These are phyloP conservation scores for Alternaria gaisen DNA, from an alignment of 2,329 filamentous ascomycete species.

Conservation along the genomic window DNA sequence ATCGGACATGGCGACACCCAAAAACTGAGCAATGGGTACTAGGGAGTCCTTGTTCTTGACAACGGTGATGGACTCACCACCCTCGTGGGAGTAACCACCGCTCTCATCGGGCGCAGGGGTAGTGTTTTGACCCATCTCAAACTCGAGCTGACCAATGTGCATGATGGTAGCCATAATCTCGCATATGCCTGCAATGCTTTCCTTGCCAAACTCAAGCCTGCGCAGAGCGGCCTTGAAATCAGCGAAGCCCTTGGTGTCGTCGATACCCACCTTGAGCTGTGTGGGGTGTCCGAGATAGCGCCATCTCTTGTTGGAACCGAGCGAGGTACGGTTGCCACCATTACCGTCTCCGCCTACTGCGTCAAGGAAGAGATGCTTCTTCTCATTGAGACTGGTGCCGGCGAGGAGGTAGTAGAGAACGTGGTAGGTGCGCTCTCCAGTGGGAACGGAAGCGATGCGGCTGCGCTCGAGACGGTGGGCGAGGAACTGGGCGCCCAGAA, in stretches of 20 bases:
- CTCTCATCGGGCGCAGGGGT: constrained; percentile 86
- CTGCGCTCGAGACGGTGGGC: constrained; percentile 93
- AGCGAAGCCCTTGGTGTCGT: constrained; percentile 93
- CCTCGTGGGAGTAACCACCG: constrained; percentile 95
- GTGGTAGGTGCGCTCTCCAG: constrained; percentile 96
- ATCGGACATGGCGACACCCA: constrained; percentile 82
- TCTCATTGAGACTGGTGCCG: constrained; percentile 90
- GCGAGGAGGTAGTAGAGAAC: constrained; percentile 94
- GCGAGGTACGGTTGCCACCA: constrained; percentile 63
- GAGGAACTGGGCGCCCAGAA: constrained; percentile 93
- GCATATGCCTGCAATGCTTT: constrained; percentile 96
- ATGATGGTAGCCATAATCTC: constrained; percentile 92
- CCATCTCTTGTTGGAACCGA: constrained; percentile 81
- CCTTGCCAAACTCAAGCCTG: constrained; percentile 91
- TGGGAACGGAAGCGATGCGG: constrained; percentile 89
- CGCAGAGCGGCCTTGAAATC: constrained; percentile 96
- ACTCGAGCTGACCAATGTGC: constrained; percentile 98
- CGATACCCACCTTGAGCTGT: constrained; percentile 95
- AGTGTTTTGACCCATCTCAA: constrained; percentile 82
- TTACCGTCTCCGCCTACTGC: constrained; percentile 57
- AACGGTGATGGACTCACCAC: constrained; percentile 81
- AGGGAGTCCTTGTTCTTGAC: constrained; percentile 95
- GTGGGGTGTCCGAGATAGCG: constrained; percentile 95
- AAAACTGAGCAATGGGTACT: constrained; percentile 87
- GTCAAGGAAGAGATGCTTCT: constrained; percentile 79